These are phyloP conservation scores for Melanomma pulvis-pyrius DNA, from an alignment of 495 filamentous ascomycete species.

Conservation along the genomic window DNA sequence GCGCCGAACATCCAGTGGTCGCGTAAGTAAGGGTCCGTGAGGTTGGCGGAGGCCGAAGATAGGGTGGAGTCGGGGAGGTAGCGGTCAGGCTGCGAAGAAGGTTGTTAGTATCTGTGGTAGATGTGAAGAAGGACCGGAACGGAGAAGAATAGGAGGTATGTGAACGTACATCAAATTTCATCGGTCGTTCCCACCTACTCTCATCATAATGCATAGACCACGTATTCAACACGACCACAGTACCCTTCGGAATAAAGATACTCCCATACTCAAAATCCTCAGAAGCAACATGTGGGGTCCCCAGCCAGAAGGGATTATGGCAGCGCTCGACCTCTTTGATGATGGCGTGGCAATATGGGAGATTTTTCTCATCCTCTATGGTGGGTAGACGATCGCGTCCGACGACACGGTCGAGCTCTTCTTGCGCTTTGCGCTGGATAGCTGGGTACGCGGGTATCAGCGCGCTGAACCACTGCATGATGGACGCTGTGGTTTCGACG, in stretches of 20 bases:
- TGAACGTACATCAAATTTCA: conserved; percentile 35
- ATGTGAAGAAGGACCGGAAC: neutral
- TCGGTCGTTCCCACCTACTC: neutral
- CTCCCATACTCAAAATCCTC: conserved; percentile 4
- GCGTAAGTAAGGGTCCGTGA: conserved; percentile 27
- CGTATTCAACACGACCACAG: conserved; percentile 5
- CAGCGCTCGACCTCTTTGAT: conserved; percentile 35
- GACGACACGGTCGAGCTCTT: conserved; percentile 42
- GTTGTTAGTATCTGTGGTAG: neutral
- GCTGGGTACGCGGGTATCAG: conserved; percentile 35
- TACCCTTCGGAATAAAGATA: neutral
- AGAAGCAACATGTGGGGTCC: neutral
- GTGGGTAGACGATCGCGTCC: conserved; percentile 38
- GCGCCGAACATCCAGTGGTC: conserved; percentile 44
- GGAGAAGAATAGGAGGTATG: neutral
- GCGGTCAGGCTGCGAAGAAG: conserved; percentile 21
- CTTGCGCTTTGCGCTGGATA: conserved; percentile 39
- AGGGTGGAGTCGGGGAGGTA: conserved; percentile 20
- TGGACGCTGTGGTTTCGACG: conserved; percentile 3
- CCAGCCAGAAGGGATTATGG: conserved; percentile 8
- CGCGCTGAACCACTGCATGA: conserved; percentile 14
- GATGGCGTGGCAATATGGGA: conserved; percentile 42
- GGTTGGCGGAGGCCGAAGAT: conserved; percentile 23
- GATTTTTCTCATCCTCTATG: conserved; percentile 35
- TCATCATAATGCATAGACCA: conserved; percentile 3